A percentile compares a stretch with the other conserved stretches of the same genome.
phyloP scores from a whole-genome alignment of 2,329 filamentous ascomycete species.

The Aspergillus hiratsukae region DNA sequence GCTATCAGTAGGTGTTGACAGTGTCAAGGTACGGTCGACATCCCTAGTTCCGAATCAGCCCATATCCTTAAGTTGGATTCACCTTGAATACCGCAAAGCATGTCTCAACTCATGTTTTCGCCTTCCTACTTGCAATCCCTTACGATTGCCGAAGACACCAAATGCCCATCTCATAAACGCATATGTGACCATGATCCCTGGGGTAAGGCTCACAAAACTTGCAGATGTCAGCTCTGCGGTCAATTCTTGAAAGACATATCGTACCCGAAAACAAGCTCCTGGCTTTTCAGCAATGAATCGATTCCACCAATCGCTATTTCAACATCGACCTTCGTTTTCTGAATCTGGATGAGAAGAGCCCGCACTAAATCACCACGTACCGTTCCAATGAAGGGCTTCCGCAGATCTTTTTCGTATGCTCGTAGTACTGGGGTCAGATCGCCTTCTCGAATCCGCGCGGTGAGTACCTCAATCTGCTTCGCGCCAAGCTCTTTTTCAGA shows the following conservation, averaged over 20 bases:
- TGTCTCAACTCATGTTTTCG: slow-evolving; percentile 68
- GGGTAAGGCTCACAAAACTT: slow-evolving; percentile 88
- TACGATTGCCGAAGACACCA: slow-evolving; percentile 64
- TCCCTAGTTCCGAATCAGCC: slow-evolving; percentile 47
- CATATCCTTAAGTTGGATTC: neutral
- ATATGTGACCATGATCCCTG: slow-evolving; percentile 82
- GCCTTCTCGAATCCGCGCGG: slow-evolving; percentile 77
- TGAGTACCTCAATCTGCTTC: slow-evolving; percentile 67
- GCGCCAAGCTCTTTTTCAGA: slow-evolving; percentile 50
- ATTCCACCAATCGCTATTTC: slow-evolving; percentile 96
- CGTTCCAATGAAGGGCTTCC: slow-evolving; percentile 75
- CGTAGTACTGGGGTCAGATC: slow-evolving; percentile 87
- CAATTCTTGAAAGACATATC: slow-evolving; percentile 6
- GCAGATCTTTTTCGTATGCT: slow-evolving; percentile 86
- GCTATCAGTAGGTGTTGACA: slow-evolving; percentile 64
- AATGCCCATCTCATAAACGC: slow-evolving; percentile 68
- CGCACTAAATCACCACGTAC: slow-evolving; percentile 82
- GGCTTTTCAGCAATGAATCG: slow-evolving; percentile 87
- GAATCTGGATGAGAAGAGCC: slow-evolving; percentile 89
- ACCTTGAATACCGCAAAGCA: slow-evolving; percentile 57
- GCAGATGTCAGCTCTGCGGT: slow-evolving; percentile 8
- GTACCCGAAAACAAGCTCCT: slow-evolving; percentile 85
- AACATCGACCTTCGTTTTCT: slow-evolving; percentile 98
- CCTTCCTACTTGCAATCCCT: slow-evolving; percentile 60
- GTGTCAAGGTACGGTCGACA: slow-evolving; percentile 74